Evolutionary conservation across 169 alveolate species (phyloP).

Genomic region (Cyclospora cayetanensis): DNA sequence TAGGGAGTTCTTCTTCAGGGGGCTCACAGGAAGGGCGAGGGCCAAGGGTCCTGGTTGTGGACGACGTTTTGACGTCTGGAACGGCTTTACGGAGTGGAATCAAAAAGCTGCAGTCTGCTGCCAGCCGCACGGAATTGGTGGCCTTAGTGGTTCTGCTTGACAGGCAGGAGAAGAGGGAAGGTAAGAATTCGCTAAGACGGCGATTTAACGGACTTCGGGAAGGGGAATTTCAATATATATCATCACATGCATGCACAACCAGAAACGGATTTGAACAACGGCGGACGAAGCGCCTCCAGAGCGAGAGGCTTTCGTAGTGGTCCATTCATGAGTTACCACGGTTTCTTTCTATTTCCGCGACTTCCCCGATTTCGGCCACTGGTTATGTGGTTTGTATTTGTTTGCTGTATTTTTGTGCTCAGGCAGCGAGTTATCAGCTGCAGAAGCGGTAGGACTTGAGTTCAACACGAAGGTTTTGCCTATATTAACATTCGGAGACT

Average conservation of each 20-base stretch:
- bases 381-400: too few relatives aligned
- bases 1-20: background rate
- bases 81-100: conserved; percentile 54
- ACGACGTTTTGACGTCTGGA: conserved; percentile 75
- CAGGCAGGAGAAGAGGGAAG: too few relatives aligned
- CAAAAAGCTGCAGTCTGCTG: background rate
- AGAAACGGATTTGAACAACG: too few relatives aligned
- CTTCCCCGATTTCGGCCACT: too few relatives aligned
- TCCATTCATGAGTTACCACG: too few relatives aligned
- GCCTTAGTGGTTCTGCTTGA: conserved; percentile 16
- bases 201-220: too few relatives aligned
- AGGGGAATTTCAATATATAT: too few relatives aligned
- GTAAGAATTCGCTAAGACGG: too few relatives aligned
- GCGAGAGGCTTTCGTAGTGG: too few relatives aligned
- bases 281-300: too few relatives aligned
- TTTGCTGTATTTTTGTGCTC: background rate
- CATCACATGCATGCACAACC: too few relatives aligned
- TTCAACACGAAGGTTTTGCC: conserved; percentile 5
- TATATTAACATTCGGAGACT: background rate
- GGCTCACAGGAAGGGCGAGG: background rate
- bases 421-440: background rate
- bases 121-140: conserved; percentile 9
- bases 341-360: too few relatives aligned
- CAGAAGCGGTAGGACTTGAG: background rate
- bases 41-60: conserved; percentile 58